Evolutionary conservation across 108 stramenopile genomes (phyloP).

Genomic region (Nitzschia putrida): DNA sequence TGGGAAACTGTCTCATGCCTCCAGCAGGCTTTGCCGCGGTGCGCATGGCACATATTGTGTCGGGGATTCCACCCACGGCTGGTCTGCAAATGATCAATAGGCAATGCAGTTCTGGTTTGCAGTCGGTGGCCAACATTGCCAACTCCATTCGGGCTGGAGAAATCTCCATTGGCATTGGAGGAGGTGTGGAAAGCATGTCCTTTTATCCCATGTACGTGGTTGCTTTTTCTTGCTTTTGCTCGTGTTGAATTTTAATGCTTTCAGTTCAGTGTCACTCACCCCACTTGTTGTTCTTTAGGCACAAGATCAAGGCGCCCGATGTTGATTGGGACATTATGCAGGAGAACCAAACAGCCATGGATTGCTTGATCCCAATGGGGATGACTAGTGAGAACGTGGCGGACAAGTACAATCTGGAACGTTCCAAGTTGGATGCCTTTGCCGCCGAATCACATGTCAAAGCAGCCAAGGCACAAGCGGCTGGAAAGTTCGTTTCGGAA

Average conservation of each 20-base stretch:
- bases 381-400: constrained; percentile 94
- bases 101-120: constrained; percentile 93
- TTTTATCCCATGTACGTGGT: constrained; percentile 62
- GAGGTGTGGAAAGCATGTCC: constrained; percentile 94
- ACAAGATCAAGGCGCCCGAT: constrained; percentile 54
- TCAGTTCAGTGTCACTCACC: not conserved
- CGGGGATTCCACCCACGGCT: constrained; percentile 78
- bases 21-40: constrained; percentile 85
- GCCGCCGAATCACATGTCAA: constrained; percentile 84
- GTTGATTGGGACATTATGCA: constrained; percentile 77
- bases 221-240: too few relatives aligned
- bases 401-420: constrained; percentile 63
- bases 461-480: constrained; percentile 76
- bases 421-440: constrained; percentile 83
- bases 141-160: constrained; percentile 72
- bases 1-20: constrained; percentile 92
- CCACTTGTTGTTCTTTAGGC: constrained; percentile 10
- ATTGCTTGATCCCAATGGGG: constrained; percentile 95
- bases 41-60: constrained; percentile 89
- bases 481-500: constrained; percentile 83
- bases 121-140: constrained; percentile 90
- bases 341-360: constrained; percentile 62
- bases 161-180: constrained; percentile 89
- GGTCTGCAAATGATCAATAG: constrained; percentile 71
- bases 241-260: too few relatives aligned